Percentiles rank a stretch among this genome's conserved stretches.
These are phyloP conservation scores for Paxillus rubicundulus DNA, from an alignment of 768 basidiomycete species.

Conservation along the genomic window DNA sequence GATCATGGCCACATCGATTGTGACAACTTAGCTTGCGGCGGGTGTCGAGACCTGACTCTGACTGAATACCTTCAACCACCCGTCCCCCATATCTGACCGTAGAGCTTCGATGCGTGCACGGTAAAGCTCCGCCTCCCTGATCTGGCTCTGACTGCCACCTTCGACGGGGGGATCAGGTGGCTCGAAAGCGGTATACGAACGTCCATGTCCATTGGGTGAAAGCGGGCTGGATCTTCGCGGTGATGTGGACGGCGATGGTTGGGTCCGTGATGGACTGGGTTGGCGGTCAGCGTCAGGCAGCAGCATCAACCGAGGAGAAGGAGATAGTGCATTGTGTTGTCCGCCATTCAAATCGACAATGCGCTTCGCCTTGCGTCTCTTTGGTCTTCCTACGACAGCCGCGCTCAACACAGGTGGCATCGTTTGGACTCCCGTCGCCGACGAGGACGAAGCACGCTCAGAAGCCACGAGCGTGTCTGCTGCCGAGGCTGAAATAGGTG, in stretches of 20 bases:
- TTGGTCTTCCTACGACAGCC: conserved; percentile 40
- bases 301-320: conserved; percentile 3
- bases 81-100: conserved; percentile 85
- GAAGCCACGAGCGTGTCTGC: conserved; percentile 26
- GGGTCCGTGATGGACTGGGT: neutral
- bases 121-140: conserved; percentile 65
- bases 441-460: conserved; percentile 25
- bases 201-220: conserved; percentile 14
- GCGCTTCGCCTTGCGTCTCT: conserved; percentile 65
- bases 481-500: conserved; percentile 10
- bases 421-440: conserved; percentile 39
- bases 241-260: conserved; percentile 13
- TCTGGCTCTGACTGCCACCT: conserved; percentile 24
- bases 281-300: neutral
- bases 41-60: conserved; percentile 45
- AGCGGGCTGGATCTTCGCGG: conserved; percentile 19
- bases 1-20: conserved; percentile 11
- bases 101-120: conserved; percentile 77
- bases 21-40: conserved; percentile 18
- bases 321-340: conserved; percentile 34
- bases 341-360: conserved; percentile 72
- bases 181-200: conserved; percentile 51
- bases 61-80: conserved; percentile 83
- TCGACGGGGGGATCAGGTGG: conserved; percentile 29
- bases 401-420: conserved; percentile 46